Evolutionary conservation across 495 filamentous ascomycete species (phyloP), one percentile per base, ranked within the genome.

Genomic region (Elaphomyces granulatus): DNA sequence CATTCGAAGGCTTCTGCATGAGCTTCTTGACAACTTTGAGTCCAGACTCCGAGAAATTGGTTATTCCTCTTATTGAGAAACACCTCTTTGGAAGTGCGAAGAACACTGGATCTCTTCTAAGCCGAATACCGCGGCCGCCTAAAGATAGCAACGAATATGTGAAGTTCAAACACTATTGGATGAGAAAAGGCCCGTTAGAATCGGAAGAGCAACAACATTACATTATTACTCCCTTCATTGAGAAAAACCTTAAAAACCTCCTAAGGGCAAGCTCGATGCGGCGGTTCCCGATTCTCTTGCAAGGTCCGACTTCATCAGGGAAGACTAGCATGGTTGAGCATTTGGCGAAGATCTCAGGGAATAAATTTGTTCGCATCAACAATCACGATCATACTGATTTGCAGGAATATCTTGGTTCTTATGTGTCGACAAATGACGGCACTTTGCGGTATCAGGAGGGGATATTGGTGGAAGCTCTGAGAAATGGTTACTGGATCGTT

Each of bases 241-340:
- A 88, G 58, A 78, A 81, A 38, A 99, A 99, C 47, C 67, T 99
- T 40, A 74, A 93, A 46, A 99, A 96, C 49, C 61, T 99, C 12
- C 85, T 95, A 17, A 68, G 92, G 49, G 92, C 92, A 15, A 84
- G 81, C 32, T 94, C 88, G 0, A 94, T 87, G 6, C 72, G 87
- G 21, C 75, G 81, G 40, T 96, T 92, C 56, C 92, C 92, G 9
- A 81, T 99, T 32, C 64, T 99, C n/a, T 76, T 99, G 14, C 92
- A 99, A 53, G 92, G 92, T 3, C 92, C 92, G 16, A 99, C 92
- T 0, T 96, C 90, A 28, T 78, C 86, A 21, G 92, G 92, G 40
- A 99, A 99, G 59, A 99, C 92, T 0, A 94, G 87, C 54, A 95
- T 99, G 92, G 88, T 99, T 38, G 88, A 95, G 55, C 94, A 94